phyloP scores from a whole-genome alignment of 768 basidiomycete species.

The Exsudoporus frostii region DNA sequence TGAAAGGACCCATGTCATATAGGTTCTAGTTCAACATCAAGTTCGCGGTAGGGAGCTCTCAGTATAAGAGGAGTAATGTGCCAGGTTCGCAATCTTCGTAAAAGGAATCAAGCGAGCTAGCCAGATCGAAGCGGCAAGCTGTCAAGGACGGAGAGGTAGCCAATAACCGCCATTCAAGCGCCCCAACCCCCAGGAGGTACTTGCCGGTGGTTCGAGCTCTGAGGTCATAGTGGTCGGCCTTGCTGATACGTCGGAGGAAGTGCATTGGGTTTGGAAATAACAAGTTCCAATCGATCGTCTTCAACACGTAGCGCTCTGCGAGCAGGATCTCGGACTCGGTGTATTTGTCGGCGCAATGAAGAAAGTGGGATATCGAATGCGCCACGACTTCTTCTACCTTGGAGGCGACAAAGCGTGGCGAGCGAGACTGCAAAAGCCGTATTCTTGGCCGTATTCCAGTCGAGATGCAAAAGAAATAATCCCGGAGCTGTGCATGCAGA shows the following conservation, averaged over 20 bases:
- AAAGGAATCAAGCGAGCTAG: slow-evolving; percentile 64
- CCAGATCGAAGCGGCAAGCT: slow-evolving; percentile 85
- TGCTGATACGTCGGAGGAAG: slow-evolving; percentile 85
- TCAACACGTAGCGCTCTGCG: slow-evolving; percentile 86
- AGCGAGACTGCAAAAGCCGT: too few species aligned
- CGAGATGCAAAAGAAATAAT: too few species aligned
- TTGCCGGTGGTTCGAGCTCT: slow-evolving; percentile 85
- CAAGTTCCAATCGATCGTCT: slow-evolving; percentile 83
- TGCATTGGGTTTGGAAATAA: slow-evolving; percentile 86
- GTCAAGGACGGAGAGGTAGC: slow-evolving; percentile 71
- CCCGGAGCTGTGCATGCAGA: too few species aligned
- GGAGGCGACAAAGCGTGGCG: slow-evolving; percentile 79
- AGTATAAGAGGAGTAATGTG: slow-evolving; percentile 83
- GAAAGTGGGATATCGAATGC: slow-evolving; percentile 78
- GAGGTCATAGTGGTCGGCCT: slow-evolving; percentile 89
- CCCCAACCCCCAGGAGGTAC: slow-evolving; percentile 84
- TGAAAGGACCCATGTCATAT: slow-evolving; percentile 72
- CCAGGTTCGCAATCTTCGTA: slow-evolving; percentile 72
- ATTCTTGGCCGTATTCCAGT: too few species aligned
- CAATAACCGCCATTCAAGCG: slow-evolving; percentile 78
- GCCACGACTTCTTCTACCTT: slow-evolving; percentile 94
- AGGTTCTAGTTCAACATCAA: slow-evolving; percentile 81
- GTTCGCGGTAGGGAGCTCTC: slow-evolving; percentile 78
- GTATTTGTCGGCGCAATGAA: slow-evolving; percentile 76
- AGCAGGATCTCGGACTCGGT: slow-evolving; percentile 78